phyloP scores from a whole-genome alignment of 371 early-diverging fungal species.

The Rhizopus stolonifer region DNA sequence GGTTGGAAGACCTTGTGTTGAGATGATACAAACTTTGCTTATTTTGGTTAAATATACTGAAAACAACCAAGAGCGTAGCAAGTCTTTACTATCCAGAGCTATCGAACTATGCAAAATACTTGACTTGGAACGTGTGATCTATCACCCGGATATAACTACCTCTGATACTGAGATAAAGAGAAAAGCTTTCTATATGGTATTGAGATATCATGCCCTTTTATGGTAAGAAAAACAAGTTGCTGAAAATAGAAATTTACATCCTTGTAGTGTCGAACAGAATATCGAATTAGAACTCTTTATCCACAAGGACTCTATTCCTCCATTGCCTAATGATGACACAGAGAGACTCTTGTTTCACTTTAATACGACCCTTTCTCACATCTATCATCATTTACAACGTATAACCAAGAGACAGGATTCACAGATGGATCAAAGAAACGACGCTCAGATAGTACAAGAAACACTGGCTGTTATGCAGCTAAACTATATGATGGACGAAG shows the following conservation, averaged over 20 bases:
- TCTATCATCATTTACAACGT: conserved; percentile 30
- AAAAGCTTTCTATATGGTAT: conserved; percentile 44
- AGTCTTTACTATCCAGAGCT: conserved; percentile 17
- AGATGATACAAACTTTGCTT: conserved; percentile 69
- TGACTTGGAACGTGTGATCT: conserved; percentile 10
- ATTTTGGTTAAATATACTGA: conserved; percentile 72
- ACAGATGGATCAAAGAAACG: conserved; percentile 32
- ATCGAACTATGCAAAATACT: conserved; percentile 25
- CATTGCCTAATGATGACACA: background rate
- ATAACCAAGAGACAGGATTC: conserved; percentile 31
- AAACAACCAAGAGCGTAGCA: conserved; percentile 24
- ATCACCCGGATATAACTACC: background rate
- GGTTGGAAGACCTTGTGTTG: conserved; percentile 62
- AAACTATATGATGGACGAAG: conserved; percentile 20
- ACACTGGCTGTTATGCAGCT: conserved; percentile 24
- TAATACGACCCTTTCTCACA: conserved; percentile 29
- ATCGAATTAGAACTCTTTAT: conserved; percentile 11
- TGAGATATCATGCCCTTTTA: conserved; percentile 37
- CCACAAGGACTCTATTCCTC: background rate
- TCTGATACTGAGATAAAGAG: conserved; percentile 32
- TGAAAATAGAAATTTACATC: conserved; percentile 2
- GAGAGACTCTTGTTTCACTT: conserved; percentile 11
- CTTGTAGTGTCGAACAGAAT: conserved; percentile 24
- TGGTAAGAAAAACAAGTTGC: conserved; percentile 18
- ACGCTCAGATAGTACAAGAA: conserved; percentile 39